Evolutionary conservation across 2,329 filamentous ascomycete genomes (phyloP).

Genomic region (Botryotinia calthae): DNA sequence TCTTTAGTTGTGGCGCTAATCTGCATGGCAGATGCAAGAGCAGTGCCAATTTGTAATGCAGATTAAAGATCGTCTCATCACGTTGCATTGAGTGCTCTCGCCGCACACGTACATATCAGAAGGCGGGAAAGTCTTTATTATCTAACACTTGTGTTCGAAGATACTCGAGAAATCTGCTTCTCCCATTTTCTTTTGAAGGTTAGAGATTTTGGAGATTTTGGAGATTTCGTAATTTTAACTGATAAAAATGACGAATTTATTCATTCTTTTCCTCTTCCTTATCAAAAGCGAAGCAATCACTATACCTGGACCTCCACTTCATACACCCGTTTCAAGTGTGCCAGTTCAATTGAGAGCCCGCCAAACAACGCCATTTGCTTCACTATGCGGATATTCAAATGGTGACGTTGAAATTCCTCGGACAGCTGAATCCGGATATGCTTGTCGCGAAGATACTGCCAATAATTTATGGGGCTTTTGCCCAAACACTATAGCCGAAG

Average conservation of each 20-base stretch:
- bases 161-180: not conserved
- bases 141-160: not conserved
- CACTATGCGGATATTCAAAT: not conserved
- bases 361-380: not conserved
- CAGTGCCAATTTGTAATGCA: not conserved
- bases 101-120: not conserved
- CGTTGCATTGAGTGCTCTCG: not conserved
- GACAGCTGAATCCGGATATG: not conserved
- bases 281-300: not conserved
- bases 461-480: not conserved
- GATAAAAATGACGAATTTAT: not conserved
- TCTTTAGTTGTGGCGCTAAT: not conserved
- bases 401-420: not conserved
- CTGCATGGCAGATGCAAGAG: not conserved
- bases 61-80: not conserved
- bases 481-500: not conserved
- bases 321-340: not conserved
- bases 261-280: not conserved
- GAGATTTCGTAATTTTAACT: not conserved
- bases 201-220: not conserved
- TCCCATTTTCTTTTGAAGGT: not conserved
- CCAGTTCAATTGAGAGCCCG: not conserved
- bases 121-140: not conserved
- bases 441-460: slow-evolving; percentile 2
- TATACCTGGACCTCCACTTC: not conserved